Evolutionary conservation across 2,329 filamentous ascomycete genomes (phyloP), one percentile per base, ranked within the genome.

Genomic region (Podosphaera leucotricha): DNA sequence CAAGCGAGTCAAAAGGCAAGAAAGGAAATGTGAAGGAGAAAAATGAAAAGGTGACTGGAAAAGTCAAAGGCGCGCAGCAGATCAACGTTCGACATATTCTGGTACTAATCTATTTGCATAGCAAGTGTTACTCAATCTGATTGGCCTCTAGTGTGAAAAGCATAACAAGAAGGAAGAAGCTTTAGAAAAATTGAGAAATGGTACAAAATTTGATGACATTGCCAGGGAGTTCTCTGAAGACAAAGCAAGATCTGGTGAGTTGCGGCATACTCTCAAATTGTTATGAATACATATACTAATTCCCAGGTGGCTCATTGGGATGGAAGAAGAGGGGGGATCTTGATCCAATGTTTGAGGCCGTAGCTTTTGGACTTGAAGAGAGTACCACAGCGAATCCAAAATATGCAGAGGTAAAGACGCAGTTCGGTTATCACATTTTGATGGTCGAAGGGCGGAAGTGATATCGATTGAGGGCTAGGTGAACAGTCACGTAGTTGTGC

Each of bases 91-190:
- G 80, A 36, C 80, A 85, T 59, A 82, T 84, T 39, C 45, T 59
- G 48, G 57, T 59, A 46, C 2, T 13, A 13, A 36, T 10, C 13
- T 7, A 33, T n/a, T n/a, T 4, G 20, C 21, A 13, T 19, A 16
- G 19, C 21, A 15, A 38, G 35, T 3, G 28, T 7, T 6, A 13
- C 3, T n/a, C 3, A 7, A 1, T 33, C 47, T 54, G 48, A 53
- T 44, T 16, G n/a, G 21, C 15, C 30, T 38, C 38, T 41, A 76
- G 63, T 85, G 80, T 54, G 76, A 77, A 57, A 86, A 86, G 56
- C 75, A 83, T 56, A 62, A 65, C n/a, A 82, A 77, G 59, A 85
- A 83, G 56, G 79, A 84, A 55, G 76, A 83, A 56, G 80, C 80
- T 0, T 58, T 84, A 15, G 70, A 68, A 46, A 78, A 82, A 61